phyloP scores from a whole-genome alignment of 1,284 basidiomycete genomes.

The Rhodotorula sp. region DNA sequence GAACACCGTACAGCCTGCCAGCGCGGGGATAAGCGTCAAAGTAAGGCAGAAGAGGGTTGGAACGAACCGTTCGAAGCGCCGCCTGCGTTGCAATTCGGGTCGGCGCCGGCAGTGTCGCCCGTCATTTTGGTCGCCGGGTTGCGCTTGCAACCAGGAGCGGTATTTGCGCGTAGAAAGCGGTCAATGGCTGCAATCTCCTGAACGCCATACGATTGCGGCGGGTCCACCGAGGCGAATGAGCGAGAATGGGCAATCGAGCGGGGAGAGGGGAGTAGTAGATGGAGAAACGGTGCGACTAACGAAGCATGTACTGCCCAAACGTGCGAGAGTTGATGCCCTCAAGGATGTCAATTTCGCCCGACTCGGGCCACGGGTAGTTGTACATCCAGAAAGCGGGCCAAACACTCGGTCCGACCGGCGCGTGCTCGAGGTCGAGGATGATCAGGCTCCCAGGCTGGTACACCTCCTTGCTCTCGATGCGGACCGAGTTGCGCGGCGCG shows the following conservation, averaged over 20 bases:
- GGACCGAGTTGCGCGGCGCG: conserved; percentile 13
- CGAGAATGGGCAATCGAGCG: background rate
- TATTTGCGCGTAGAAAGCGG: background rate
- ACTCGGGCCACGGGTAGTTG: conserved; percentile 1
- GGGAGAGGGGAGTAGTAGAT: too few relatives aligned
- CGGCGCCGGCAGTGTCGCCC: background rate
- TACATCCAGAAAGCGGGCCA: conserved; percentile 13
- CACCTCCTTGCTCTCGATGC: conserved; percentile 9
- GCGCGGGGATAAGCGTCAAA: background rate
- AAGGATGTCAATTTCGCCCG: conserved; percentile 25
- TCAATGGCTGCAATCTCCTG: too few relatives aligned
- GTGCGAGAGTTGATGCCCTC: conserved; percentile 16
- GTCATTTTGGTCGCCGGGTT: background rate
- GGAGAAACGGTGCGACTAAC: background rate
- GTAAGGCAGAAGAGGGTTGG: background rate
- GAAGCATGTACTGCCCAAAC: conserved; percentile 10
- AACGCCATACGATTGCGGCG: too few relatives aligned
- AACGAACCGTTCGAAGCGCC: background rate
- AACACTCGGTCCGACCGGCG: conserved; percentile 1
- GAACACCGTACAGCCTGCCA: conserved; percentile 60
- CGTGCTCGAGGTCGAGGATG: conserved; percentile 21
- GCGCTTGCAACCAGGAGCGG: background rate
- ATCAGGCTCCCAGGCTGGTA: conserved; percentile 12
- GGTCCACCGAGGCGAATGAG: too few relatives aligned
- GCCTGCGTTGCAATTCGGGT: background rate